phyloP scores from a whole-genome alignment of 148 eudicot genomes.

The Amaranthus hypochondriacus region DNA sequence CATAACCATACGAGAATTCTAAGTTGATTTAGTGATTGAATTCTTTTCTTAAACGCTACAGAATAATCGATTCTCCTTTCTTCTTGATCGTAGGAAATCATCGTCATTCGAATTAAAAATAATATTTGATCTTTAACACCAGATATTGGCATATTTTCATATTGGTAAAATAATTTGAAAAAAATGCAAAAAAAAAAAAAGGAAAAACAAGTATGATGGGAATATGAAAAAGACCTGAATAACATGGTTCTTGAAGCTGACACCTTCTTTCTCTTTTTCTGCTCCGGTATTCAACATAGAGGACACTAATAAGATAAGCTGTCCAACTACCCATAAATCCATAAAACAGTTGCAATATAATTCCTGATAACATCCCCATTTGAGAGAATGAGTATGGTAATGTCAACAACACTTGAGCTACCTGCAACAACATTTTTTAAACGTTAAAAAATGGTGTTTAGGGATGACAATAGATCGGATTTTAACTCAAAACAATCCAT shows the following conservation, averaged over 20 bases:
- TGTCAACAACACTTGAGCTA: conserved; percentile 54
- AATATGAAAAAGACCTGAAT: conserved; percentile 32
- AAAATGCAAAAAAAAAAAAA: neutral
- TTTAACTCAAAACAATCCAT: neutral
- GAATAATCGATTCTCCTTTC: no score
- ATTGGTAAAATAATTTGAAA: neutral
- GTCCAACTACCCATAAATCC: conserved; percentile 55
- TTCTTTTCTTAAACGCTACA: no score
- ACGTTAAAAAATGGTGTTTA: neutral
- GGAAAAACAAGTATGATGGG: neutral
- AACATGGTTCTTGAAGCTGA: conserved; percentile 48
- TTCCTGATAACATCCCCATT: conserved; percentile 55
- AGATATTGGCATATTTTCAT: no score
- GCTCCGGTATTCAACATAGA: conserved; percentile 44
- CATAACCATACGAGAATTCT: no score
- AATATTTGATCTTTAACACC: no score
- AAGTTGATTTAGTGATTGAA: no score
- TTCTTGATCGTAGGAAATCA: no score
- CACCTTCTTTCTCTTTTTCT: conserved; percentile 48
- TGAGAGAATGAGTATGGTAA: conserved; percentile 57
- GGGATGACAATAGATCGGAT: conserved; percentile 2
- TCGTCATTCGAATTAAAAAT: no score
- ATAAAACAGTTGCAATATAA: conserved; percentile 46
- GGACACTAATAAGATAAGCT: conserved; percentile 51
- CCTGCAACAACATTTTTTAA: conserved; percentile 20